Evolutionary conservation across 805 yeast genomes (phyloP).

Genomic region (Blastobotrys chiropterorum): DNA sequence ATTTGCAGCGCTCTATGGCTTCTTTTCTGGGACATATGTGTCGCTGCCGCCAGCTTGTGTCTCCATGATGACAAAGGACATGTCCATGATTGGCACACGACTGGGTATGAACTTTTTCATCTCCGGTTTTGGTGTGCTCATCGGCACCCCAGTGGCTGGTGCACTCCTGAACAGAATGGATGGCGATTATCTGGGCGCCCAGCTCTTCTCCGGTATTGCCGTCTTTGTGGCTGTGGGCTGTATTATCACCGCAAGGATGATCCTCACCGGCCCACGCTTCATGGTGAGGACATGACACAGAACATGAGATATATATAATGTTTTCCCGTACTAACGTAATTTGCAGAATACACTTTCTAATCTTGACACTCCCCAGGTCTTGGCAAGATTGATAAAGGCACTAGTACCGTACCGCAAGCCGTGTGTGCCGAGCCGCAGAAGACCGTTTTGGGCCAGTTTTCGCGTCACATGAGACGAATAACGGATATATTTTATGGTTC

Average conservation of each 20-base stretch:
- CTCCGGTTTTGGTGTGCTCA: slow-evolving; percentile 44
- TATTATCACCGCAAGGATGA: not conserved
- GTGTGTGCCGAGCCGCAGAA: too few relatives aligned
- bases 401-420: too few relatives aligned
- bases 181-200: slow-evolving; percentile 18
- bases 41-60: slow-evolving; percentile 29
- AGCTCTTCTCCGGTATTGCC: slow-evolving; percentile 10
- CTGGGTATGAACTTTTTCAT: slow-evolving; percentile 61
- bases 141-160: slow-evolving; percentile 30
- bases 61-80: slow-evolving; percentile 31
- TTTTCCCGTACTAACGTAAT: too few relatives aligned
- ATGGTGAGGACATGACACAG: not conserved
- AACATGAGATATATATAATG: too few relatives aligned
- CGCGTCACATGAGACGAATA: too few relatives aligned
- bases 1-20: slow-evolving; percentile 29
- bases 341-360: too few relatives aligned
- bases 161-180: slow-evolving; percentile 17
- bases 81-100: slow-evolving; percentile 35
- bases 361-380: too few relatives aligned
- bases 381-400: too few relatives aligned
- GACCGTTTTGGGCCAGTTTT: too few relatives aligned
- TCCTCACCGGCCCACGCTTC: not conserved
- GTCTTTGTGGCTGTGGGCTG: not conserved
- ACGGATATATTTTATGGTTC: too few relatives aligned
- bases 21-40: slow-evolving; percentile 29